Base-by-base conservation (phyloP, 768 basidiomycete species). In the Boletellus ananas region DNA sequence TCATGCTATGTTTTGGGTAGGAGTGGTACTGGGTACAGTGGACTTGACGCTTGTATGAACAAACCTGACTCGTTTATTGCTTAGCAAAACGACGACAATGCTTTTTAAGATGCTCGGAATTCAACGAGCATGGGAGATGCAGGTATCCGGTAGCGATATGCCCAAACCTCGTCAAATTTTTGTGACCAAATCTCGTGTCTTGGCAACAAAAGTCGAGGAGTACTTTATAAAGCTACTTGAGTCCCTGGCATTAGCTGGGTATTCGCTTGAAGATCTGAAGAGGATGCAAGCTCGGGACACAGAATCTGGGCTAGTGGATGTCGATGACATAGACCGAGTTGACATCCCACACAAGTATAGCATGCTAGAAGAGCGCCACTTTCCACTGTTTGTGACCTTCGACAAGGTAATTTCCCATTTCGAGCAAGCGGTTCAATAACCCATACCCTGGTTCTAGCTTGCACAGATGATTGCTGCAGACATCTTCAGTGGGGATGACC, bases 41-140 rank as follows among this genome's bases (percentile, higher is more conserved):
- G 12, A 33, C 27, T 0, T 3, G 8, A 5, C 27, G 5, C 35
- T 14, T 2, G 27, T 0, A 3, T 20, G 17, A 43, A 35, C 12
- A 17, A 14, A 2, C 12, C 20, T 5, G 16, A 12, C 49, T 52
- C 39, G 58, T 18, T 20, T 12, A 17, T 3, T 1, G 6, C 18
- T 16, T 36, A 86, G 86, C 1, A 87, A 87, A 74, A 88, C 84
- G 0, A 88, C 87, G 0, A 83, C 85, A 0, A 86, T 89, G 76
- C 69, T 89, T 1, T 85, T 83, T 70, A 87, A 85, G 62, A 87
- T 89, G 77, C 71, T 87, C 2, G 76, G 78, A 2, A 79, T 86
- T 7, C 81, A 88, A 54, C 68, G 77, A n/a, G 72, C 78, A 3
- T 83, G 76, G 67, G 65, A 76, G 36, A 52, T 71, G 21, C 63